These are phyloP conservation scores for Fraxinus paxiana DNA, from an alignment of 305 asterid genomes.

Conservation along the genomic window DNA sequence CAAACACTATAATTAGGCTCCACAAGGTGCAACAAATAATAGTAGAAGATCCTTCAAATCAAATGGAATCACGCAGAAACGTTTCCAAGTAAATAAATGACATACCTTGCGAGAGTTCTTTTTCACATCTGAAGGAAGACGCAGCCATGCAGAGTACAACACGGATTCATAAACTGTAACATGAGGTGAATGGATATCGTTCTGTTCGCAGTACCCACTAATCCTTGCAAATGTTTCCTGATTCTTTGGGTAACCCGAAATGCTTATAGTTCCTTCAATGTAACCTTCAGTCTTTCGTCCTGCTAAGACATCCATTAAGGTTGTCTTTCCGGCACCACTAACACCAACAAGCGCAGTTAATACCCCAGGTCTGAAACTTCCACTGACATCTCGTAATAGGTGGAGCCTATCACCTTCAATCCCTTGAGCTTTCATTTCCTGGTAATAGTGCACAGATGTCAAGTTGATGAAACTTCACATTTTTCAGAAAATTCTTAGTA, in stretches of 20 bases:
- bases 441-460: neutral
- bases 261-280: constrained; percentile 33
- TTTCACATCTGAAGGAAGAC: constrained; percentile 36
- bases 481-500: neutral
- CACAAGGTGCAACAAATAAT: neutral
- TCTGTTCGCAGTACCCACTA: constrained; percentile 46
- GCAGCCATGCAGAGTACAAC: constrained; percentile 43
- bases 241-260: constrained; percentile 41
- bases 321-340: constrained; percentile 19
- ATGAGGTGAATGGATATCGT: constrained; percentile 38
- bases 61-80: neutral
- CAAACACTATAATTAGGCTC: neutral
- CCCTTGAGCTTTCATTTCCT: constrained; percentile 40
- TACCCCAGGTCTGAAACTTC: constrained; percentile 40
- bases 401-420: constrained; percentile 38
- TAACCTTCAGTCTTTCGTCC: constrained; percentile 39
- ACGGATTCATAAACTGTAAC: constrained; percentile 43
- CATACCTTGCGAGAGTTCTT: constrained; percentile 26
- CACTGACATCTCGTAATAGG: constrained; percentile 33
- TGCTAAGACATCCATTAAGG: constrained; percentile 47
- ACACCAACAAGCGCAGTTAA: constrained; percentile 42
- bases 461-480: neutral
- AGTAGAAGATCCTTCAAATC: neutral
- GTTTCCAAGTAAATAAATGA: neutral
- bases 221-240: constrained; percentile 38